Percentiles rank a stretch among this genome's conserved stretches.
Conservation (phyloP, 2,329 filamentous ascomycete species). For the Hymenoscyphus salicellus region DNA sequence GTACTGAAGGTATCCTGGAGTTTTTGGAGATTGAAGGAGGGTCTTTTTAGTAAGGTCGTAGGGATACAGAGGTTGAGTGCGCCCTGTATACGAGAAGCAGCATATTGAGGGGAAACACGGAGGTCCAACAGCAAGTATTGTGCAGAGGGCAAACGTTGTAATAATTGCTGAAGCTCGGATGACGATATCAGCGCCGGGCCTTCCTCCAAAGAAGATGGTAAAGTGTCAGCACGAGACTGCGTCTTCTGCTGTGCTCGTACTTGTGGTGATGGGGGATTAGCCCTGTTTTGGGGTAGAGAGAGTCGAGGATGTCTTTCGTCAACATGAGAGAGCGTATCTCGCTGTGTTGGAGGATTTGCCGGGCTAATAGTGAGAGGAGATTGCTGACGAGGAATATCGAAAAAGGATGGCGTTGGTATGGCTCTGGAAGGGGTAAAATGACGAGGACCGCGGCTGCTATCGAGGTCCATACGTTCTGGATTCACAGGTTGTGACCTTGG, state of each 20-base stretch:
- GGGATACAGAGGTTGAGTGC: conserved; percentile 92
- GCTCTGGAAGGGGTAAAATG: conserved; percentile 42
- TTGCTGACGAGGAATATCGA: conserved; percentile 46
- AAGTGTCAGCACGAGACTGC: conserved; percentile 47
- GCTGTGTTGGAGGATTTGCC: conserved; percentile 26
- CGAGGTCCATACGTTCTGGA: conserved; percentile 40
- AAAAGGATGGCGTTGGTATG: conserved; percentile 33
- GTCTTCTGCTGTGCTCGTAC: conserved; percentile 27
- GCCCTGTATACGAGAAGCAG: conserved; percentile 69
- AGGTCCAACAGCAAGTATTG: conserved; percentile 72
- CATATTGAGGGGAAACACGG: conserved; percentile 79
- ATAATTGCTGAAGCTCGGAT: conserved; percentile 53
- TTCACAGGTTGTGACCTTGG: conserved; percentile 25
- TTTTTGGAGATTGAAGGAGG: conserved; percentile 86
- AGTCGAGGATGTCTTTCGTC: conserved; percentile 54
- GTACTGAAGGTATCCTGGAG: conserved; percentile 81
- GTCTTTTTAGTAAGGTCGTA: conserved; percentile 85
- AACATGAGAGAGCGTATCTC: conserved; percentile 32
- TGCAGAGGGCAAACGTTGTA: conserved; percentile 42
- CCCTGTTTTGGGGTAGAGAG: conserved; percentile 50
- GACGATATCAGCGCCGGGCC: conserved; percentile 52
- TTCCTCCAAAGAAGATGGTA: conserved; percentile 50
- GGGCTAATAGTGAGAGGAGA: conserved; percentile 45
- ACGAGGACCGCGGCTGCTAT: conserved; percentile 49
- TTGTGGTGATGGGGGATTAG: conserved; percentile 41